A percentile compares a stretch with the other conserved stretches of the same genome.
phyloP scores from a whole-genome alignment of 2,329 filamentous ascomycete genomes.

The Aquanectria penicillioides region DNA sequence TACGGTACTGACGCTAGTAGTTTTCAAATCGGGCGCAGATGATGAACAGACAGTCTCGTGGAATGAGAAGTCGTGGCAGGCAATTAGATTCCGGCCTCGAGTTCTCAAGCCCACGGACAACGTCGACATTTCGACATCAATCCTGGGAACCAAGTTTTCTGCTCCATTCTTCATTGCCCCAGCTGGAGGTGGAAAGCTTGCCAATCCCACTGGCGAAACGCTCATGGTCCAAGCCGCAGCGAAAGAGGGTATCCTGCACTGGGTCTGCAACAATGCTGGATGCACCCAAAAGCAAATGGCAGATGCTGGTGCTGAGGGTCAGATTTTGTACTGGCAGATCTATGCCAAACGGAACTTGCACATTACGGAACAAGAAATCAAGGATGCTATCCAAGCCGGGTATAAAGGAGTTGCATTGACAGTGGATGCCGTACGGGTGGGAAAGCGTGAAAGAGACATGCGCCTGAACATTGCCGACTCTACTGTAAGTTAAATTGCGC shows the following conservation, averaged over 20 bases:
- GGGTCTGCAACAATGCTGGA: conserved; percentile 22
- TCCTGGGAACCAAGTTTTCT: neutral
- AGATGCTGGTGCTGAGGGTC: neutral
- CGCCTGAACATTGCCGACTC: neutral
- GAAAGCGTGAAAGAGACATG: conserved; percentile 15
- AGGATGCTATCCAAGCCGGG: conserved; percentile 6
- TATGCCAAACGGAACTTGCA: conserved; percentile 16
- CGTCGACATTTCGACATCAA: neutral
- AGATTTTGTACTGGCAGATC: conserved; percentile 22
- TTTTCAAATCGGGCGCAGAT: conserved; percentile 18
- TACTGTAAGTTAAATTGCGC: too few species aligned
- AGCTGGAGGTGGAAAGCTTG: conserved; percentile 21
- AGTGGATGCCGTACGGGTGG: conserved; percentile 16
- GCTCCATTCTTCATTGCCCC: conserved; percentile 20
- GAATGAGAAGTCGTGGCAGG: conserved; percentile 13
- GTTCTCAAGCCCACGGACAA: conserved; percentile 1
- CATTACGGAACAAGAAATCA: conserved; percentile 2
- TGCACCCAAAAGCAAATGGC: conserved; percentile 13
- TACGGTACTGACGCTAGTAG: neutral
- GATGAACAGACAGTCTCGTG: conserved; percentile 4
- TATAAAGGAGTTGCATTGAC: conserved; percentile 21
- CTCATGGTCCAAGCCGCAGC: conserved; percentile 15
- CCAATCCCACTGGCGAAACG: conserved; percentile 9
- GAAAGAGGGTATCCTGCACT: conserved; percentile 12
- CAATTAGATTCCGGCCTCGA: conserved; percentile 13